phyloP scores from a whole-genome alignment of 2,329 filamentous ascomycete species.

The Cercospora janseana region DNA sequence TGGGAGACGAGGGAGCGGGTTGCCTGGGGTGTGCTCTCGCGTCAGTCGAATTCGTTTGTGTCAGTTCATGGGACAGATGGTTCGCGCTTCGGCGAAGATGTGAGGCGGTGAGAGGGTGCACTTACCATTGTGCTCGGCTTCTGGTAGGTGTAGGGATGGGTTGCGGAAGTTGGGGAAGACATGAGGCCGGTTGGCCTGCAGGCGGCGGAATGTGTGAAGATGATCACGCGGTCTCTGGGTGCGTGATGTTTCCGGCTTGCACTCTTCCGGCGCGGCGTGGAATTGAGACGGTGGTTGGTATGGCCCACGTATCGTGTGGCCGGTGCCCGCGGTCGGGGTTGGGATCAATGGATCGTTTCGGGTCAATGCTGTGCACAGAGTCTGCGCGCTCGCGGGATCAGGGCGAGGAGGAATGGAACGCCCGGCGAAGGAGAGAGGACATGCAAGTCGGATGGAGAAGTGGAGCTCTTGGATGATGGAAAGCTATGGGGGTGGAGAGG shows the following conservation, averaged over 20 bases:
- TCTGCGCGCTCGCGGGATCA: background rate
- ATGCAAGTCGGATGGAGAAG: background rate
- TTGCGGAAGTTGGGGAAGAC: constrained; percentile 14
- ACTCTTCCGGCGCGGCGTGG: too few species aligned
- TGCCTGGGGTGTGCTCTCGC: constrained; percentile 6
- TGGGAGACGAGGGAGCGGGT: constrained; percentile 24
- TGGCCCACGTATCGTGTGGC: too few species aligned
- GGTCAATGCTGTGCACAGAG: background rate
- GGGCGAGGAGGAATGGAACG: background rate
- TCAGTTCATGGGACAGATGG: too few species aligned
- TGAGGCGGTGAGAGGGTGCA: background rate
- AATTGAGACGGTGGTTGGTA: too few species aligned
- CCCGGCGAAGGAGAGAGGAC: background rate
- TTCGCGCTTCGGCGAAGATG: too few species aligned
- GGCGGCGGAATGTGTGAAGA: too few species aligned
- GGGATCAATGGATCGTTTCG: background rate
- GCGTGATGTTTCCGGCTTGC: too few species aligned
- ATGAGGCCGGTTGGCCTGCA: background rate
- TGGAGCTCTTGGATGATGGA: too few species aligned
- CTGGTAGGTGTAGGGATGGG: constrained; percentile 17
- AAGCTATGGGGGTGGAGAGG: too few species aligned
- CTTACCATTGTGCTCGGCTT: constrained; percentile 18
- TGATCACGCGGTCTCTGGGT: too few species aligned
- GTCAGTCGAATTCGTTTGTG: background rate
- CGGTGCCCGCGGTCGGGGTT: too few species aligned